These are phyloP conservation scores for Quercus agrifolia DNA, from an alignment of 306 rosid genomes.

Conservation along the genomic window DNA sequence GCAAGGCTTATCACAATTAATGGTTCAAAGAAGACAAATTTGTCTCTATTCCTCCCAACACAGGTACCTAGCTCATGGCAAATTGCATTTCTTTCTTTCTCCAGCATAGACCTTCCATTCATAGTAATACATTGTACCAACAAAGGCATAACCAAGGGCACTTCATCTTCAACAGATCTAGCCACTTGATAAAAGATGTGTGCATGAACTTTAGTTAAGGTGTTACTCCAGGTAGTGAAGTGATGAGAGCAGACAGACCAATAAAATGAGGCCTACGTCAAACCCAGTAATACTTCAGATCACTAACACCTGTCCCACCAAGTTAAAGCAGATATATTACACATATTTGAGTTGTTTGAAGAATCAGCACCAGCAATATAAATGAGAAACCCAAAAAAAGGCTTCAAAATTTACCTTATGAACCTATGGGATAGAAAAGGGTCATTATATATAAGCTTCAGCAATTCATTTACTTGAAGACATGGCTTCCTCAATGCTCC, in stretches of 20 bases:
- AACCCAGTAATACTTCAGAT: not conserved
- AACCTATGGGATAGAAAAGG: not conserved
- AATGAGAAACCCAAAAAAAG: not conserved
- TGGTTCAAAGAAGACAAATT: not conserved
- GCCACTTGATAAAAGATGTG: not conserved
- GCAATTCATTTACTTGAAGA: conserved; percentile 32
- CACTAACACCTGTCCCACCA: not conserved
- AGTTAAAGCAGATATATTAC: not conserved
- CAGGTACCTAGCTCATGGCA: not conserved
- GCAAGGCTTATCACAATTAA: not conserved
- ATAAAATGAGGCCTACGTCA: not conserved
- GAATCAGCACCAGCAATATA: not conserved
- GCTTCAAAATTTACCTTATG: not conserved
- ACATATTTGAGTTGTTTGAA: not conserved
- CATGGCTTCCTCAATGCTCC: conserved; percentile 80
- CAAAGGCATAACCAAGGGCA: not conserved
- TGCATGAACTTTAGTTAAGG: not conserved
- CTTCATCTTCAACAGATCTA: not conserved
- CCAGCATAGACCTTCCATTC: not conserved
- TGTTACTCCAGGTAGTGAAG: not conserved
- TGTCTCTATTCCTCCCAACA: not conserved
- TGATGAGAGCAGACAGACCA: not conserved
- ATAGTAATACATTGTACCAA: not conserved
- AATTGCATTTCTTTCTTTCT: not conserved
- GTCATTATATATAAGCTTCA: not conserved